These are phyloP conservation scores for Microcos paniculata DNA, from an alignment of 345 rosid genomes.

Conservation along the genomic window DNA sequence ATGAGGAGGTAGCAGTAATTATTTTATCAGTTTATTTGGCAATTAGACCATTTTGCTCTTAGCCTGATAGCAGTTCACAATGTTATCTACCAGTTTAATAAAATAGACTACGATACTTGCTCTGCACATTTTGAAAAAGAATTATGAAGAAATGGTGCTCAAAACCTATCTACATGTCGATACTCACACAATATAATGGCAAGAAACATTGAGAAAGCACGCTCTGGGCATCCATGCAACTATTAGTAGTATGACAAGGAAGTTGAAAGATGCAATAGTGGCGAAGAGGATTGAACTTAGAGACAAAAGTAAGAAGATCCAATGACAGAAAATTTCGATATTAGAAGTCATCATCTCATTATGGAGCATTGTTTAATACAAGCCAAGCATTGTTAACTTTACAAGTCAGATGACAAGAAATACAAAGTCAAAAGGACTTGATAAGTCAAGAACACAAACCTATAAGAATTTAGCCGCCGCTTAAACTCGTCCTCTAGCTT, in stretches of 20 bases:
- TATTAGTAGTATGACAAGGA: background rate
- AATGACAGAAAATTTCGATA: background rate
- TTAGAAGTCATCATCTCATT: background rate
- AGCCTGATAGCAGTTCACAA: background rate
- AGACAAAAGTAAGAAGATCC: background rate
- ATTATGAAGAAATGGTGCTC: background rate
- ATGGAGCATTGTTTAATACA: background rate
- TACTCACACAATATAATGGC: background rate
- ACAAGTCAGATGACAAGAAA: background rate
- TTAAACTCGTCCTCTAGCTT: conserved; percentile 95
- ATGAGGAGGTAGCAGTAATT: background rate
- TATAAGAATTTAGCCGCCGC: conserved; percentile 73
- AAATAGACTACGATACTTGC: background rate
- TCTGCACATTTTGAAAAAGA: conserved; percentile 5
- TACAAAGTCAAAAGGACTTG: background rate
- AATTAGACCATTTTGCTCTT: background rate
- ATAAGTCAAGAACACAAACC: conserved; percentile 43
- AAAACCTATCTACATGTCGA: background rate
- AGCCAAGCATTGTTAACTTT: background rate
- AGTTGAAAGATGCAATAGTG: background rate
- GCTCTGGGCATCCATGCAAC: background rate
- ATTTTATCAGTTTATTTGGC: background rate
- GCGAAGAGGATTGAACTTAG: background rate
- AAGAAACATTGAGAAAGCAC: conserved; percentile 1
- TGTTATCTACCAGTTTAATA: background rate